phyloP scores from a whole-genome alignment of 2,329 filamentous ascomycete species.

The Neopestalotiopsis sp. region DNA sequence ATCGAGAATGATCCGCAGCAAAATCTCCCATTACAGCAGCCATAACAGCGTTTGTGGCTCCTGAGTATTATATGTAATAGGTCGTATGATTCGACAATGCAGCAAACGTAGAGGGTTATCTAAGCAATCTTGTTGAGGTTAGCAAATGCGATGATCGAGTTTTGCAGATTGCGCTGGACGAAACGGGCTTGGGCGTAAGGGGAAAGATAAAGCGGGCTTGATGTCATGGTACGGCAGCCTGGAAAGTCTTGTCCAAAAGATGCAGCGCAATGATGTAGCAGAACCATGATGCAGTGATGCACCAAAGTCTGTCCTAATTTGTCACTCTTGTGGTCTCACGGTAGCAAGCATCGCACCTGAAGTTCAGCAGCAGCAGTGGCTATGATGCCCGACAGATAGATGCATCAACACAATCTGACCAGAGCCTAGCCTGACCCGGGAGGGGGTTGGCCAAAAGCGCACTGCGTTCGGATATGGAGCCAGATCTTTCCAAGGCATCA shows the following conservation, averaged over 20 bases:
- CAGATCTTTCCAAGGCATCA: constrained; percentile 1
- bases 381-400: background rate
- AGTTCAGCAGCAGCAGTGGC: background rate
- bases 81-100: constrained; percentile 16
- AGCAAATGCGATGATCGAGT: background rate
- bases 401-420: background rate
- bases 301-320: background rate
- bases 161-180: background rate
- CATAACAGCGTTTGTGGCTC: constrained; percentile 53
- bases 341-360: constrained; percentile 5
- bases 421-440: background rate
- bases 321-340: background rate
- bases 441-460: constrained; percentile 1
- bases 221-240: constrained; percentile 1
- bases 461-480: background rate
- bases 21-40: constrained; percentile 73
- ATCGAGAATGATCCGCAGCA: constrained; percentile 73
- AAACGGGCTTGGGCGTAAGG: background rate
- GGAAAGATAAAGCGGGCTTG: background rate
- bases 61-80: constrained; percentile 12
- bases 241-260: background rate
- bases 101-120: constrained; percentile 18
- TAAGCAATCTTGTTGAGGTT: background rate
- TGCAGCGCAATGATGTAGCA: background rate
- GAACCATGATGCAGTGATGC: background rate